Evolutionary conservation across 768 basidiomycete genomes (phyloP).

Genomic region (Coprinellus micaceus): DNA sequence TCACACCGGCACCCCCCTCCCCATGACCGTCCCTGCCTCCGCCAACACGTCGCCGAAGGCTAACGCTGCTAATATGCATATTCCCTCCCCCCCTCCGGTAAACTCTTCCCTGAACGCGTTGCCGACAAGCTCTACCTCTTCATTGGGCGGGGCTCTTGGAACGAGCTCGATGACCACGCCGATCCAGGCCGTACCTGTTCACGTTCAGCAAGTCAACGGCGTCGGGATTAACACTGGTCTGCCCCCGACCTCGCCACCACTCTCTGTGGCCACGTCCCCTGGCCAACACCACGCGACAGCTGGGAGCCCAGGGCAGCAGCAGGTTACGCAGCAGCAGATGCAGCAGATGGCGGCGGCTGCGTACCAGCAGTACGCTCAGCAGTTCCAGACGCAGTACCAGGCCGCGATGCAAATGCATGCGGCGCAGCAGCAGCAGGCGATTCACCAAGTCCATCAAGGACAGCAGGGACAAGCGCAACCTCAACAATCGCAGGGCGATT

Average conservation of each 20-base stretch:
- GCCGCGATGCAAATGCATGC: conserved; percentile 12
- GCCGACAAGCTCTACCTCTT: neutral
- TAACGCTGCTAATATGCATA: neutral
- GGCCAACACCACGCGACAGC: neutral
- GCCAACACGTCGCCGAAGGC: conserved; percentile 10
- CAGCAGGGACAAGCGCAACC: neutral
- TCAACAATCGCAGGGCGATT: neutral
- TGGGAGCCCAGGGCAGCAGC: conserved; percentile 9
- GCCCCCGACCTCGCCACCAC: conserved; percentile 6
- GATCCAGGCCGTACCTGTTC: conserved; percentile 11
- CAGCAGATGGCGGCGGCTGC: conserved; percentile 11
- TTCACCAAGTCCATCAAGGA: neutral
- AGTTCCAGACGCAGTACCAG: conserved; percentile 19
- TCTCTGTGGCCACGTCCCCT: too few relatives aligned
- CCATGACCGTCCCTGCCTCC: conserved; percentile 13
- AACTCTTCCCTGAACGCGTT: neutral
- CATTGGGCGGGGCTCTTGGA: conserved; percentile 3
- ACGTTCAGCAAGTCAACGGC: conserved; percentile 11
- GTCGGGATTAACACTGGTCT: conserved; percentile 12
- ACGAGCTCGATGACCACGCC: conserved; percentile 15
- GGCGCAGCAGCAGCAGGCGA: neutral
- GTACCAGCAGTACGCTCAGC: conserved; percentile 14
- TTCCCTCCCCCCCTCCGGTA: conserved; percentile 1
- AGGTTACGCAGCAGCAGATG: conserved; percentile 23
- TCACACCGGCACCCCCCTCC: conserved; percentile 34